Evolutionary conservation across 352 stramenopile species (phyloP), one percentile per base, ranked within the genome.

Genomic region (Pythium diclinum): DNA sequence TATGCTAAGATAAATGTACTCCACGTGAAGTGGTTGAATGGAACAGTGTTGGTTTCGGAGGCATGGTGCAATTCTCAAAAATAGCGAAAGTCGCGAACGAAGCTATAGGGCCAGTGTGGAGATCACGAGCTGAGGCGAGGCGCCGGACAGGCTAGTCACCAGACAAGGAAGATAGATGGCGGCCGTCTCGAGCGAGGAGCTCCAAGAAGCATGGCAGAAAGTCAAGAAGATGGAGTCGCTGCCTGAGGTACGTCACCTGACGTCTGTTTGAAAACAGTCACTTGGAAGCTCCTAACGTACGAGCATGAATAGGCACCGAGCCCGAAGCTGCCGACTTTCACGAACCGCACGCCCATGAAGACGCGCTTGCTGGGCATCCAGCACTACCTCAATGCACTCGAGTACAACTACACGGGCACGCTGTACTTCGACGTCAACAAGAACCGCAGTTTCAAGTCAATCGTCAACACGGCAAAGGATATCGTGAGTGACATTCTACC

Each of bases 361-460:
- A 81, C 61, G 10, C 83, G 72, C 7, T 59, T 93, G 3, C 28
- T 75, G 9, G 67, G 72, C 44, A 86, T 92, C 23, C 84, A 95
- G 70, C 67, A 77, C 56, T 76, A 88, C 49, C 81, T 95, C 47
- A 85, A 67, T 52, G 75, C 79, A 17, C 74, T 94, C 42, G 84
- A 94, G 79, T 91, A 74, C 71, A 96, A 96, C 73, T 94, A 96
- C 76, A 96, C 87, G 0, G 86, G 86, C 21, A 90, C 73, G 11
- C 53, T 89, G 14, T 96, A 95, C 63, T 96, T 95, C 55, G 78
- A 91, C 44, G 77, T 94, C 30, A 89, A 82, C 70, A 95, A 95
- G 56, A 91, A 96, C 59, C 82, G 86, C 23, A 95, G 87, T 65
- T 91, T 93, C 67, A 95, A 96, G 68, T 93, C 85, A 48, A 89